Evolutionary conservation across 1,284 basidiomycete species (phyloP).

Genomic region (Mycena citricolor): DNA sequence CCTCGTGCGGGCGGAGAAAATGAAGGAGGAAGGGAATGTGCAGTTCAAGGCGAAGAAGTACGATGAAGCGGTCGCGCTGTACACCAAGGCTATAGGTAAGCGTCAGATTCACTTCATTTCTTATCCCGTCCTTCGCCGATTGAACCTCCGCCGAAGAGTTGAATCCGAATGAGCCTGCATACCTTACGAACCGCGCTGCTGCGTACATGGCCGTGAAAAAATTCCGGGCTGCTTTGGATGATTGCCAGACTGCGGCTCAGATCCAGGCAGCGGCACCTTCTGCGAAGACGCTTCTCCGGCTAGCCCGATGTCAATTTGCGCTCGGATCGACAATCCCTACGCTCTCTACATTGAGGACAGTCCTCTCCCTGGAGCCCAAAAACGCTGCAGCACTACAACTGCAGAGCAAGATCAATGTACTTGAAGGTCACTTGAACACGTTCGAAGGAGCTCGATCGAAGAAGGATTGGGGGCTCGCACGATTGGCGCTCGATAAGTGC

Average conservation of each 20-base stretch:
- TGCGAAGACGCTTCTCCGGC: slow-evolving; percentile 72
- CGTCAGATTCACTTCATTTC: no score
- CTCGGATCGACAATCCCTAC: slow-evolving; percentile 68
- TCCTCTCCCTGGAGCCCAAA: slow-evolving; percentile 54
- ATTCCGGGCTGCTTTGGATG: slow-evolving; percentile 71
- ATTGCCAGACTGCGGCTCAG: slow-evolving; percentile 74
- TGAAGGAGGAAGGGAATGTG: slow-evolving; percentile 74
- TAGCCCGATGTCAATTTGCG: slow-evolving; percentile 79
- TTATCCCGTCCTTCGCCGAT: no score
- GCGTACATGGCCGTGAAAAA: slow-evolving; percentile 81
- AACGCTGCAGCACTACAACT: slow-evolving; percentile 59
- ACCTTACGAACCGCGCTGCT: slow-evolving; percentile 84
- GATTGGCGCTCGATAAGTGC: slow-evolving; percentile 73
- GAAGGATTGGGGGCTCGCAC: slow-evolving; percentile 69
- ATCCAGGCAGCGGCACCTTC: slow-evolving; percentile 58
- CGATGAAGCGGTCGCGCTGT: slow-evolving; percentile 71
- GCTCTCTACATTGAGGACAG: slow-evolving; percentile 57
- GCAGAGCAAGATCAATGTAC: slow-evolving; percentile 56
- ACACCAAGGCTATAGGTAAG: slow-evolving; percentile 75
- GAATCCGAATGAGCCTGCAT: slow-evolving; percentile 69
- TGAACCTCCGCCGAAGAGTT: slow-evolving; percentile 44
- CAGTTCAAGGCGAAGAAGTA: slow-evolving; percentile 72
- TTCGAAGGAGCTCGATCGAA: slow-evolving; percentile 57
- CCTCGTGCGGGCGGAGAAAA: slow-evolving; percentile 50
- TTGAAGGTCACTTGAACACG: slow-evolving; percentile 65